Evolutionary conservation across 2,329 filamentous ascomycete species (phyloP).

Genomic region (Penicillium sp.): DNA sequence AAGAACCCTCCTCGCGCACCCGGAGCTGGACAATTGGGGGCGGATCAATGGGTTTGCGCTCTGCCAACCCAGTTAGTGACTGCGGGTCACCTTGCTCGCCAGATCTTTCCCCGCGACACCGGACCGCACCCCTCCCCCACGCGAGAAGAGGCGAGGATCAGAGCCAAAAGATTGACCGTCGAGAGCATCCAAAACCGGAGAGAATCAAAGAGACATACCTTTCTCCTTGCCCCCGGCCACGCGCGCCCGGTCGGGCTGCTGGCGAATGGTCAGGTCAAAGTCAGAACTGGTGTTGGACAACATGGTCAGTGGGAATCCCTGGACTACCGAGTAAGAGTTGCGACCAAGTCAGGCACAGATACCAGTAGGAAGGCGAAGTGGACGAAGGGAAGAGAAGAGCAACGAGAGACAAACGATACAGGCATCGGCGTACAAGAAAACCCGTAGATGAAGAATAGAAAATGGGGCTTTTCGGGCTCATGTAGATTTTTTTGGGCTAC

Average conservation of each 20-base stretch:
- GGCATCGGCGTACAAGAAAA: neutral
- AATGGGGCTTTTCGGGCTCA: neutral
- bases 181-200: neutral
- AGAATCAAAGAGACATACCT: slow-evolving; percentile 50
- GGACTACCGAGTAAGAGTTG: slow-evolving; percentile 36
- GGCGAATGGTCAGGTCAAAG: slow-evolving; percentile 63
- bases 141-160: slow-evolving; percentile 4
- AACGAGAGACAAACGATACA: neutral
- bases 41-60: slow-evolving; percentile 82
- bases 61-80: slow-evolving; percentile 47
- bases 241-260: slow-evolving; percentile 69
- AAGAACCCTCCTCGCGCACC: slow-evolving; percentile 52
- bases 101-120: neutral
- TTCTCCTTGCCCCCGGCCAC: slow-evolving; percentile 76
- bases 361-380: slow-evolving; percentile 11
- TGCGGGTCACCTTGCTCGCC: slow-evolving; percentile 8
- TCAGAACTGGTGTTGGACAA: slow-evolving; percentile 54
- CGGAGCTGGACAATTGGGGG: slow-evolving; percentile 78
- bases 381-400: slow-evolving; percentile 1
- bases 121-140: neutral
- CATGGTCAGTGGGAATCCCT: slow-evolving; percentile 46
- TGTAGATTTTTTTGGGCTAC: slow-evolving; percentile 20
- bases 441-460: neutral
- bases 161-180: neutral
- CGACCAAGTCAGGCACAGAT: slow-evolving; percentile 25